Percentiles rank a stretch among this genome's conserved stretches.
These are phyloP conservation scores for Incumbomyces delicatus DNA, from an alignment of 2,329 filamentous ascomycete genomes.

Conservation along the genomic window DNA sequence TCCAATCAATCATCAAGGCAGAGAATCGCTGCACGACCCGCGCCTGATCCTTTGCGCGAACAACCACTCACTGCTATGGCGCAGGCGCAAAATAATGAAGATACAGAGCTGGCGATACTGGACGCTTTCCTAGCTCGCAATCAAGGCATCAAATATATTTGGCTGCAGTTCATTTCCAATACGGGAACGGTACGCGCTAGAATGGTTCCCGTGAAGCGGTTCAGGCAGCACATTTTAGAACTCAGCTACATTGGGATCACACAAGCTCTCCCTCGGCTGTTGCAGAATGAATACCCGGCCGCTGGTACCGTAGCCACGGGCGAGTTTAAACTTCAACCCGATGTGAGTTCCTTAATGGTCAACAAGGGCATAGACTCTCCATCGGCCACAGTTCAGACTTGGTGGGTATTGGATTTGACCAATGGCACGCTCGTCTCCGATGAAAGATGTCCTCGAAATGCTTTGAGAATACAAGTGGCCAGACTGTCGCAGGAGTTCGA, in stretches of 20 bases:
- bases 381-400: conserved; percentile 57
- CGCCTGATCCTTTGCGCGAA: background rate
- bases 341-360: conserved; percentile 51
- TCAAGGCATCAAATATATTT: conserved; percentile 52
- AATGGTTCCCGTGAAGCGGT: conserved; percentile 55
- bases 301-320: conserved; percentile 49
- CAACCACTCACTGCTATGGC: background rate
- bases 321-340: conserved; percentile 57
- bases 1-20: background rate
- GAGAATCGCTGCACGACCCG: background rate
- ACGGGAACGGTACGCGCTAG: conserved; percentile 59
- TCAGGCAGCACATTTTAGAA: conserved; percentile 38
- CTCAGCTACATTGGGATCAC: conserved; percentile 51
- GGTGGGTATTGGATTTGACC: conserved; percentile 47
- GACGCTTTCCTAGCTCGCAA: conserved; percentile 43
- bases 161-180: conserved; percentile 69
- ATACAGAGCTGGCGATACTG: conserved; percentile 15
- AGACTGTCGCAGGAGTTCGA: conserved; percentile 42
- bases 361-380: conserved; percentile 47
- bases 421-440: conserved; percentile 21
- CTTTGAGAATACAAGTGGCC: conserved; percentile 48
- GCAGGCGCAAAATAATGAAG: background rate
- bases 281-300: conserved; percentile 56
- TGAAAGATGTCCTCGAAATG: conserved; percentile 52
- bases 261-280: conserved; percentile 52